phyloP scores from a whole-genome alignment of 805 yeast genomes.

The Wickerhamomyces subpelliculosus region DNA sequence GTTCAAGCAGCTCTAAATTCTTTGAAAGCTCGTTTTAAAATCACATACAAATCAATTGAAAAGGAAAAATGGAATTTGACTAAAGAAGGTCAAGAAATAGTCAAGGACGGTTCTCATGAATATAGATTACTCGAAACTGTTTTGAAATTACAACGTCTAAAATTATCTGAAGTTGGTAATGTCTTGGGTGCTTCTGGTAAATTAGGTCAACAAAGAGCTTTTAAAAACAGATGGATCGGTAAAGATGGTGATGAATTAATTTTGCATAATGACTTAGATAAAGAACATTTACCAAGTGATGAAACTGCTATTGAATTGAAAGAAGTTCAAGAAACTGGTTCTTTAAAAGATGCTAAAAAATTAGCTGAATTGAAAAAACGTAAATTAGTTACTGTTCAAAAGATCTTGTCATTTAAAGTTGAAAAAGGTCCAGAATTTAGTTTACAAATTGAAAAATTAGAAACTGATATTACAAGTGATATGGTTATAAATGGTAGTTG shows the following conservation, averaged over 20 bases:
- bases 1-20: conserved; percentile 84
- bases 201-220: conserved; percentile 95
- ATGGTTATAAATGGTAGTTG: conserved; percentile 82
- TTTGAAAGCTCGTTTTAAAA: conserved; percentile 76
- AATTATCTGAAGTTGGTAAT: conserved; percentile 65
- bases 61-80: conserved; percentile 70
- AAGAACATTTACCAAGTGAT: conserved; percentile 49
- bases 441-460: conserved; percentile 68
- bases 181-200: conserved; percentile 80
- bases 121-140: conserved; percentile 72
- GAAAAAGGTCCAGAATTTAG: conserved; percentile 82
- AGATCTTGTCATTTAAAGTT: conserved; percentile 68
- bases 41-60: conserved; percentile 66
- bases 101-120: conserved; percentile 85
- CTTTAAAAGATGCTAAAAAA: conserved; percentile 54
- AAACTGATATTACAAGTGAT: conserved; percentile 91
- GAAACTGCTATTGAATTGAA: conserved; percentile 58
- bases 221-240: conserved; percentile 93
- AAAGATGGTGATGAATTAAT: conserved; percentile 81
- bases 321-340: conserved; percentile 48
- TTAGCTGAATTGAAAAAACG: conserved; percentile 88
- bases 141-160: conserved; percentile 69
- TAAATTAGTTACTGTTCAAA: conserved; percentile 68
- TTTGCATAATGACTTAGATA: conserved; percentile 42
- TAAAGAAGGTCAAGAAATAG: conserved; percentile 74